phyloP scores from a whole-genome alignment of 768 basidiomycete species.

The Amanita fuliginea region DNA sequence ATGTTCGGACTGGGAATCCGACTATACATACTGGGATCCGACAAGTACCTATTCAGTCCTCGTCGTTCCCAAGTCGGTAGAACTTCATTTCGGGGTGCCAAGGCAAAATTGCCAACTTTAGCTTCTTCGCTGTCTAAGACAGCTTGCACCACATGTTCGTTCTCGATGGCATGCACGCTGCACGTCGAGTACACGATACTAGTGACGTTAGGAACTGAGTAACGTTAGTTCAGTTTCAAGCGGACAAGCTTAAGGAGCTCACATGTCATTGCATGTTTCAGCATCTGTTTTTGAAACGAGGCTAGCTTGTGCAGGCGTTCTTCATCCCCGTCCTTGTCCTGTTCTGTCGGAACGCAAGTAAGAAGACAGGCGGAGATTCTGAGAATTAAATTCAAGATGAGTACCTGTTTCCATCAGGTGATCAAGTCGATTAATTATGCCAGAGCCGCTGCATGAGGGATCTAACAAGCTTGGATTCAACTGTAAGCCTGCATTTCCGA shows the following conservation, averaged over 20 bases:
- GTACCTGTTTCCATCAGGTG: conserved; percentile 68
- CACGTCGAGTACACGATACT: conserved; percentile 98
- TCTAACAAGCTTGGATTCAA: conserved; percentile 60
- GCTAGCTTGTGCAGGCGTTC: conserved; percentile 78
- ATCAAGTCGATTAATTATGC: conserved; percentile 85
- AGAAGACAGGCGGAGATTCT: conserved; percentile 3
- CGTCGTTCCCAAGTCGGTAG: conserved; percentile 78
- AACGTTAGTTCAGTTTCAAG: conserved; percentile 3
- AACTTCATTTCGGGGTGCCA: conserved; percentile 59
- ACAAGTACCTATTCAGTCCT: conserved; percentile 60
- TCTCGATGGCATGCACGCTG: conserved; percentile 83
- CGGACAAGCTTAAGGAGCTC: conserved; percentile 14
- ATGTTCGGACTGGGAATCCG: neutral
- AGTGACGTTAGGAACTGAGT: conserved; percentile 60
- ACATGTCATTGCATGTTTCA: conserved; percentile 96
- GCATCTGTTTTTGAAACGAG: conserved; percentile 82
- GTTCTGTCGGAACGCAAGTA: conserved; percentile 27
- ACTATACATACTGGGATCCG: conserved; percentile 30
- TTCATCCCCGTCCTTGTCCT: conserved; percentile 44
- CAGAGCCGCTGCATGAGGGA: conserved; percentile 93
- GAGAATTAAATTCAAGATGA: conserved; percentile 10
- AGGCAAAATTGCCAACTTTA: conserved; percentile 39
- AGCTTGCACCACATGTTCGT: conserved; percentile 80
- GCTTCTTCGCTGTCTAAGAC: conserved; percentile 70
- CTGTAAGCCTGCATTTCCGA: neutral